These are phyloP conservation scores for Fusarium papillatum DNA, from an alignment of 2,329 filamentous ascomycete species.

Conservation along the genomic window DNA sequence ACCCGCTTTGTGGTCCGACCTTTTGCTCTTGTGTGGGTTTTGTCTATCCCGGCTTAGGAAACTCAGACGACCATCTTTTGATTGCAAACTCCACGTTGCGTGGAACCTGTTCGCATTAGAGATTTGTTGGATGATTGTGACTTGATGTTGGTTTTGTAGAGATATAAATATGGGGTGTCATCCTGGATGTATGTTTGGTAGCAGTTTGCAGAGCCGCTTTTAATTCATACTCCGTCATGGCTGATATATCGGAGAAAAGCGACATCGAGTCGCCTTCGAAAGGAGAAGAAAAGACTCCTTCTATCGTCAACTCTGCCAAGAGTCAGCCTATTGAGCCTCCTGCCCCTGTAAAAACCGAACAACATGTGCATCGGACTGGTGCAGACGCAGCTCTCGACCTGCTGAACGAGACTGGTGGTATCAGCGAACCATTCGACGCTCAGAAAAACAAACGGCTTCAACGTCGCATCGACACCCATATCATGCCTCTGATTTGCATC, in stretches of 20 bases:
- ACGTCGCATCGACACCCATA: constrained; percentile 37
- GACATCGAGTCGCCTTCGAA: background rate
- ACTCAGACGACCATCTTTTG: background rate
- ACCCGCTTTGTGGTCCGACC: background rate
- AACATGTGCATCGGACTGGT: background rate
- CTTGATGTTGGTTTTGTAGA: background rate
- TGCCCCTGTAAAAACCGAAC: background rate
- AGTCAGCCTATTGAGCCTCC: background rate
- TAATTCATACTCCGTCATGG: background rate
- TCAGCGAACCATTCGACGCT: constrained; percentile 21
- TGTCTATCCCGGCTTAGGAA: constrained; percentile 14
- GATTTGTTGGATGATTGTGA: background rate
- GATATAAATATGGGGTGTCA: background rate
- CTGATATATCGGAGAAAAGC: constrained; percentile 4
- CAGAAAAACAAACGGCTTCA: constrained; percentile 27
- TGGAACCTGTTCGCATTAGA: background rate
- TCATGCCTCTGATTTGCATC: constrained; percentile 41
- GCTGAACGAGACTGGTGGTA: constrained; percentile 21
- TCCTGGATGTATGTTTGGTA: background rate
- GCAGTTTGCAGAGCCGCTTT: background rate
- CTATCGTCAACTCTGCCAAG: background rate
- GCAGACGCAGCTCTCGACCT: constrained; percentile 36
- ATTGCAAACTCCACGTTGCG: constrained; percentile 1
- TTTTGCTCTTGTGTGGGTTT: background rate
- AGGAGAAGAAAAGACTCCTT: background rate